Percentiles rank a stretch among this genome's conserved stretches.
Conservation (phyloP, 768 basidiomycete genomes). For the Amanita molliuscula region DNA sequence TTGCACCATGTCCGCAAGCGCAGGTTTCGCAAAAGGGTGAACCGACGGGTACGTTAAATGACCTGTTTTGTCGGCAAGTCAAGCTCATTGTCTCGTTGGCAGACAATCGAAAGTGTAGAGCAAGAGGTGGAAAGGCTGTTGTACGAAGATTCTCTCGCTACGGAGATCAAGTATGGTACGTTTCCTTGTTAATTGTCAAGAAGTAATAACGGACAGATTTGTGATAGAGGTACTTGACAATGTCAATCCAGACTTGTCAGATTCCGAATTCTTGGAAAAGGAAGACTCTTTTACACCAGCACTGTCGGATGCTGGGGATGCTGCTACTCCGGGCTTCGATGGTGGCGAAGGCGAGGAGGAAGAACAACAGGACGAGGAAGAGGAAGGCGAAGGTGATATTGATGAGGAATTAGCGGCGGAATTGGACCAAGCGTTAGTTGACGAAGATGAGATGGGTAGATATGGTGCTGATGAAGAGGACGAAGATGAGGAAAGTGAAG, state of each 20-base stretch:
- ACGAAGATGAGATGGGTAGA: constrained; percentile 37
- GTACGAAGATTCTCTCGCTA: constrained; percentile 67
- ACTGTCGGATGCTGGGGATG: constrained; percentile 56
- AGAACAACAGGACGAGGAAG: constrained; percentile 49
- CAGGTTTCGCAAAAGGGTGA: constrained; percentile 85
- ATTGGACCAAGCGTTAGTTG: constrained; percentile 75
- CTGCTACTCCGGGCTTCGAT: constrained; percentile 47
- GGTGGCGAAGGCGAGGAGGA: constrained; percentile 48
- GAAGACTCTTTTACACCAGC: constrained; percentile 61
- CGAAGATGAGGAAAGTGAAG: constrained; percentile 56
- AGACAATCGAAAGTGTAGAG: constrained; percentile 94
- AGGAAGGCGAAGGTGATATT: constrained; percentile 66
- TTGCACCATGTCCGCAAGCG: constrained; percentile 84
- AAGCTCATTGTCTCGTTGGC: background rate
- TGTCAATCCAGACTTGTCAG: constrained; percentile 84
- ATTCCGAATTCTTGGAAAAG: constrained; percentile 76
- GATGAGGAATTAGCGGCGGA: constrained; percentile 86
- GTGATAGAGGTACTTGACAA: constrained; percentile 72
- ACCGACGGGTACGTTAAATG: constrained; percentile 51
- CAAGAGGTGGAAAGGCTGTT: constrained; percentile 84
- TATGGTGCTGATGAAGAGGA: constrained; percentile 56
- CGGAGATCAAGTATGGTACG: constrained; percentile 70
- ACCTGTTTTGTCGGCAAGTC: background rate
- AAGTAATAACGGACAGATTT: background rate
- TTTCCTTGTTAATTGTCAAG: background rate